Percentiles rank a stretch among this genome's conserved stretches.
Conservation (phyloP, 768 basidiomycete species). For the Gymnopilus dilepis region DNA sequence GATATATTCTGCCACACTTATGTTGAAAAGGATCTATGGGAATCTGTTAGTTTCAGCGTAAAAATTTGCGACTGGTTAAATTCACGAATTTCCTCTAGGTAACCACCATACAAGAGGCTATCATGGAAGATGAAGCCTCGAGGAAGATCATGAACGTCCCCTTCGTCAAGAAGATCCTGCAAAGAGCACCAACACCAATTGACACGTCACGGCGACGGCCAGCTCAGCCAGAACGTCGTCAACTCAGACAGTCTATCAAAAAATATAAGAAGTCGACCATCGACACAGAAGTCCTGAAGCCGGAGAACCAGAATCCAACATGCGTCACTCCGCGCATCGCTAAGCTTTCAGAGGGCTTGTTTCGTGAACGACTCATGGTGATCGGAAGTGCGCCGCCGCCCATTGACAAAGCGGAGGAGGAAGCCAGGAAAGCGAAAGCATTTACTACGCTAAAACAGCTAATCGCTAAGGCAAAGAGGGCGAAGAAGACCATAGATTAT, state of each 20-base stretch:
- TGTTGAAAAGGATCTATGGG: conserved; percentile 36
- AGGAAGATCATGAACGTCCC: conserved; percentile 27
- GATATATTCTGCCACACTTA: conserved; percentile 42
- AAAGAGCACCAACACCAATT: conserved; percentile 18
- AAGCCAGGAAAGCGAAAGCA: conserved; percentile 30
- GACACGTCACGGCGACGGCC: conserved; percentile 3
- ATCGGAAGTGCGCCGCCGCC: conserved; percentile 50
- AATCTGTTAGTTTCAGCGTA: conserved; percentile 33
- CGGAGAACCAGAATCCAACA: conserved; percentile 58
- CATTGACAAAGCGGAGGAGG: conserved; percentile 31
- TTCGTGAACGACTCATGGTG: conserved; percentile 59
- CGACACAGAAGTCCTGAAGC: conserved; percentile 61
- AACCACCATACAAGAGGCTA: conserved; percentile 23
- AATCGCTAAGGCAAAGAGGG: conserved; percentile 29
- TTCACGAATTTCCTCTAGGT: conserved; percentile 22
- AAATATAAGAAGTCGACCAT: conserved; percentile 43
- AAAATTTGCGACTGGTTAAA: conserved; percentile 29
- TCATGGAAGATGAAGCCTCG: conserved; percentile 29
- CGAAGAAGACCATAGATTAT: conserved; percentile 32
- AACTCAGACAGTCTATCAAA: conserved; percentile 16
- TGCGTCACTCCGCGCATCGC: conserved; percentile 69
- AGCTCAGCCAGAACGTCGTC: not conserved
- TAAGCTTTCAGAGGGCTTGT: conserved; percentile 52
- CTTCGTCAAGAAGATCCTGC: conserved; percentile 33
- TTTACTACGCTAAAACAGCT: conserved; percentile 34